Base-by-base conservation (phyloP, 2,329 filamentous ascomycete genomes). In the Fusarium sp. region DNA sequence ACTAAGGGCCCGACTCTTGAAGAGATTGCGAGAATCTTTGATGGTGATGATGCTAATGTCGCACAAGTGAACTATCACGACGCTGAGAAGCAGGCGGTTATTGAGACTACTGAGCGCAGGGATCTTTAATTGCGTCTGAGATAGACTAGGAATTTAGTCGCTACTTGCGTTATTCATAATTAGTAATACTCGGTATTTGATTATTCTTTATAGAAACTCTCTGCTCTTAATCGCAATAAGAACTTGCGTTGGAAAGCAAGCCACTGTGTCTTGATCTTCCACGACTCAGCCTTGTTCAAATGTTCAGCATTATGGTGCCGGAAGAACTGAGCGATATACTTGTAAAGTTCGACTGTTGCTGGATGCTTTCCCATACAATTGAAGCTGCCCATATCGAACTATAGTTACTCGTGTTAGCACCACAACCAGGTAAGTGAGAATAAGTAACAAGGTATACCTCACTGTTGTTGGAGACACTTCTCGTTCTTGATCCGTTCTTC, bases 1-100 rank as follows among this genome's bases (percentile, higher is more conserved):
- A 93, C 91, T 11, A 89, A 88, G 73, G 90, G 90, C 2, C 88
- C 89, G 0, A 92, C 90, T 3, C 87, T 93, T 1, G 90, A 92
- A 75, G 74, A 77, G 66, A 76, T 76, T 43, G 88, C 90, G 26
- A 86, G 87, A 72, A 91, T 92, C 75, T 92, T 93, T 73, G 90
- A 92, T 71, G 91, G 89, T 34, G 85, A 89, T 26, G 85, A 89
- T 22, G 81, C 86, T 22, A 62, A 63, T 19, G 60, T 63, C 8
- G 60, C 49, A 5, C 31, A 62, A 4, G 49, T 63, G 2, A 45
- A 47, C 11, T 54, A 56, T 0, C 21, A 43, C 14, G 60, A 63
- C 3, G 14, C 42, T 26, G 60, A 63, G 58, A 63, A 63, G n/a
- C 60, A 63, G 36, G 58, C 57, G 21, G 60, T 14, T 4, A 7